Evolutionary conservation across 2,329 filamentous ascomycete genomes (phyloP), one percentile per base, ranked within the genome.

Genomic region (Nemania serpens): DNA sequence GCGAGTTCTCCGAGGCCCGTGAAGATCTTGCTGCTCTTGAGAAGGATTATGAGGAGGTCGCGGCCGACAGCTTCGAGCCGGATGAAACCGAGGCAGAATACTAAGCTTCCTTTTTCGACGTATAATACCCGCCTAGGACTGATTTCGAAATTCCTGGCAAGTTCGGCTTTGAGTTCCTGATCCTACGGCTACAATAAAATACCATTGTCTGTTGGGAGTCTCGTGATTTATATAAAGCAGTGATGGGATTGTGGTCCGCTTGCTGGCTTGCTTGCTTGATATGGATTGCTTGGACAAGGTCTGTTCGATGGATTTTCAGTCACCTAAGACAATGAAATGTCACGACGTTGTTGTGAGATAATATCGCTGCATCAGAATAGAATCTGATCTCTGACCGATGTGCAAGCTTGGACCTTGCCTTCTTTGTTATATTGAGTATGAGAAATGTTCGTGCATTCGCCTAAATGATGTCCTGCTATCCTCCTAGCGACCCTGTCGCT

Each of bases 31-130:
- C 91, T 65, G 91, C 91, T 49, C 82, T 95, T 36, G 91, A 94
- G 83, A 91, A 89, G 81, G 91, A 94, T 72, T 94, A 94, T 75
- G 90, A 93, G 78, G 91, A 93, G 82, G 90, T 93, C 69, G 90
- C 90, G 63, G 85, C 82, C 74, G 90, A 93, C 77, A 91, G 88
- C 67, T 79, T 81, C 66, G 81, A 88, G 69, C 81, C 84, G 15
- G 86, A 86, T 48, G 88, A 88, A 73, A 83, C 79, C 52, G 87
- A 89, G 69, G 82, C 75, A 56, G 93, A 97, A 85, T 97, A 97
- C 84, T 97, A 94, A 77, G 65, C 51, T 68, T 66, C 59, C 48
- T 68, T 59, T 61, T 61, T 70, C 64, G 55, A 62, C 67, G 59
- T 69, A 69, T 69, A 69, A 72, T 73, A 71, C 69, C 70, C 69